Percentiles rank a stretch among this genome's conserved stretches.
Conservation (phyloP, 192 early-diverging fungal genomes). For the Umbelopsis ramanniana region DNA sequence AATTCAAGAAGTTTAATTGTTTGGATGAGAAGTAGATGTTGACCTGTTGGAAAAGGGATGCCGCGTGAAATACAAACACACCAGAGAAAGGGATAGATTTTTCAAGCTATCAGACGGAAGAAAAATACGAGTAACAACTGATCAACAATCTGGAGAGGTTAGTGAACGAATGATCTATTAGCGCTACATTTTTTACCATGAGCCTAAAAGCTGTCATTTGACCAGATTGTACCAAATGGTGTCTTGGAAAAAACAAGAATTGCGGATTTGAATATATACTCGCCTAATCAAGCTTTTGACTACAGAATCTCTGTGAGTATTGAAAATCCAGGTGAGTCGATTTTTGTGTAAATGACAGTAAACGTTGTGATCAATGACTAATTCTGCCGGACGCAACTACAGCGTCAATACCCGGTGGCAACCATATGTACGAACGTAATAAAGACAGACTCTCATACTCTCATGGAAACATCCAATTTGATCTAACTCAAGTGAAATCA, state of each 20-base stretch:
- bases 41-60: constrained; percentile 42
- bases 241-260: constrained; percentile 78
- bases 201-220: not conserved
- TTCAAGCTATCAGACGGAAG: constrained; percentile 43
- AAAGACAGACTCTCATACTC: constrained; percentile 91
- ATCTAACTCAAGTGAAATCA: constrained; percentile 83
- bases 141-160: constrained; percentile 64
- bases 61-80: constrained; percentile 73
- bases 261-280: constrained; percentile 86
- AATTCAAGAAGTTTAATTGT: not conserved
- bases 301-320: constrained; percentile 86
- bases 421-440: constrained; percentile 64
- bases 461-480: constrained; percentile 82
- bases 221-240: constrained; percentile 52
- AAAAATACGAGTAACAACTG: constrained; percentile 66
- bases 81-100: constrained; percentile 73
- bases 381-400: not conserved
- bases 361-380: constrained; percentile 40
- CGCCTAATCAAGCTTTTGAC: constrained; percentile 79
- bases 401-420: constrained; percentile 49
- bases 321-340: constrained; percentile 46
- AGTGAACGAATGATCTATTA: not conserved
- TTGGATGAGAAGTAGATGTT: not conserved
- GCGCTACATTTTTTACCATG: not conserved
- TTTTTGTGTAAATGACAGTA: not conserved